phyloP scores from a whole-genome alignment of 768 basidiomycete genomes.

The Lyophyllum semitale region DNA sequence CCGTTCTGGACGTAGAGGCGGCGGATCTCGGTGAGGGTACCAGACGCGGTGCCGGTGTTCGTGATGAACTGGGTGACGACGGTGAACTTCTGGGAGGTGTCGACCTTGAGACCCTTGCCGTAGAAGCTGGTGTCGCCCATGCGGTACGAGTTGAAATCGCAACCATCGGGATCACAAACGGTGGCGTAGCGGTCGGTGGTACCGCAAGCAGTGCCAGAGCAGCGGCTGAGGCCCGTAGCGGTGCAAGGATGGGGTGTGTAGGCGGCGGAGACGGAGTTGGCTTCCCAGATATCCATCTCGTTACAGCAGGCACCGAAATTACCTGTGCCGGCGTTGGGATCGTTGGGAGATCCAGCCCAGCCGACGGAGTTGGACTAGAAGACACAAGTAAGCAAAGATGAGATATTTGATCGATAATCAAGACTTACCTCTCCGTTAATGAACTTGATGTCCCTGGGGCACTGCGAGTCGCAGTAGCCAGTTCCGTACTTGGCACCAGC shows the following conservation, averaged over 20 bases:
- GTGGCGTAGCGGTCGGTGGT: slow-evolving; percentile 39
- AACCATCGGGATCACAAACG: slow-evolving; percentile 57
- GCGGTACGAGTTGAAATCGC: slow-evolving; percentile 66
- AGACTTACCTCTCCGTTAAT: slow-evolving; percentile 51
- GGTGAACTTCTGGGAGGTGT: slow-evolving; percentile 53
- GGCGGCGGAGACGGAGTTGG: slow-evolving; percentile 52
- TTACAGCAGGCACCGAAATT: slow-evolving; percentile 51
- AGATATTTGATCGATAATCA: neutral
- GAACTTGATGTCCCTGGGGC: slow-evolving; percentile 61
- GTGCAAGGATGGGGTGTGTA: slow-evolving; percentile 56
- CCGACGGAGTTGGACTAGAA: slow-evolving; percentile 46
- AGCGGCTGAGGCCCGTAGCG: slow-evolving; percentile 39
- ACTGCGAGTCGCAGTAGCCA: slow-evolving; percentile 52
- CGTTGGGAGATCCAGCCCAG: slow-evolving; percentile 38
- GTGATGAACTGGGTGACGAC: slow-evolving; percentile 64
- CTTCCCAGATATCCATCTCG: slow-evolving; percentile 66
- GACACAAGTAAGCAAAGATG: neutral
- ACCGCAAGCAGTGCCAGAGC: slow-evolving; percentile 42
- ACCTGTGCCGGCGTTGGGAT: slow-evolving; percentile 49
- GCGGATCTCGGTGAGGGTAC: slow-evolving; percentile 54
- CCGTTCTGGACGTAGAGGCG: slow-evolving; percentile 58
- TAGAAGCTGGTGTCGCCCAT: slow-evolving; percentile 50
- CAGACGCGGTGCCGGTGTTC: slow-evolving; percentile 42
- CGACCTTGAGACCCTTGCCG: slow-evolving; percentile 47
- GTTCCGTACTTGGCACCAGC: too few species aligned